Base-by-base conservation (phyloP, 148 eudicot genomes). In the Dianthus caryophyllus region DNA sequence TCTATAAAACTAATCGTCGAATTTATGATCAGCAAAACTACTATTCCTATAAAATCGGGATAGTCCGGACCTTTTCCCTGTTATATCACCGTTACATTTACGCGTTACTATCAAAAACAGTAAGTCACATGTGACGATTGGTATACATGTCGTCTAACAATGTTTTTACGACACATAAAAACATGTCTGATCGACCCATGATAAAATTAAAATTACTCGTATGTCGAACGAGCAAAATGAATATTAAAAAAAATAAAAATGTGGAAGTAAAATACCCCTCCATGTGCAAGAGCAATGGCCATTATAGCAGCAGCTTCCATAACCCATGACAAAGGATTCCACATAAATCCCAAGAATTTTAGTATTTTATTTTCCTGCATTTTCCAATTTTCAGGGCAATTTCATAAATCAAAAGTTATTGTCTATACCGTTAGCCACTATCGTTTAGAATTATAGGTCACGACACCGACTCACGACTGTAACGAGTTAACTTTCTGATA, bases 251-350 rank as follows among this genome's bases (percentile, higher is more conserved):
- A 15, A 39, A 13, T 0, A 0, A 22, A 46, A 43, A n/a, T 21
- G 1, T 41, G 50, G 61, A 9, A 61, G 21, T 51, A 5, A 60
- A 18, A 1, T 71, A 71, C 78, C 64, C 79, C 80, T 47, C 83
- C 83, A 70, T 80, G 79, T 33, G 83, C 83, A 74, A 80, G 80
- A 66, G 73, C 83, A 67, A 80, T 80, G 50, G 83, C 80, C 83
- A 80, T 80, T 22, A 80, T 24, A 66, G 83, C 83, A 53, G 80
- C 83, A 22, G 78, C 80, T 73, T 88, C 96, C 96, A 88, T 88
- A 47, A 88, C 95, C 94, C 94, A 88, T 67, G 90, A 85, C 11
- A 88, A 41, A 24, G 83, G 80, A 60, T 80, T 77, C 83, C 83
- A 80, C 83, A 80, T 80, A 64, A 80, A 80, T 56, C 80, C 80